Conservation (phyloP, 148 eudicot genomes). For the Nepenthes gracilis region DNA sequence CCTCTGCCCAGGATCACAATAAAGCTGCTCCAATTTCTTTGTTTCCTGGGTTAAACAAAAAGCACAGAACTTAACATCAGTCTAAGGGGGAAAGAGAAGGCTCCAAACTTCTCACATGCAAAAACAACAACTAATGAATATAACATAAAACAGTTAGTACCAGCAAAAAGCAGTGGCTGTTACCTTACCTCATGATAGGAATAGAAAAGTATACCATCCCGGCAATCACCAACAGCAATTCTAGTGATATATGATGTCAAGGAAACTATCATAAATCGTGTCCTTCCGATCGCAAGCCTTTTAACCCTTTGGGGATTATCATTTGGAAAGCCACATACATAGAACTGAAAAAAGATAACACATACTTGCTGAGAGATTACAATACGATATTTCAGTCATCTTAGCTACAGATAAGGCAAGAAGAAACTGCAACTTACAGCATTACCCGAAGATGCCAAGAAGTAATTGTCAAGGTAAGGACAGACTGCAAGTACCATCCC, state of each 20-base stretch:
- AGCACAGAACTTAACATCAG: background rate
- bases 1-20: slow-evolving; percentile 87
- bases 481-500: slow-evolving; percentile 80
- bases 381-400: background rate
- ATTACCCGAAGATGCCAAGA: slow-evolving; percentile 83
- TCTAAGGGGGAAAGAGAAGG: background rate
- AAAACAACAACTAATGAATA: no score
- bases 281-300: slow-evolving; percentile 62
- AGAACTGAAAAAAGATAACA: slow-evolving; percentile 42
- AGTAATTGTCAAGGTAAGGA: slow-evolving; percentile 76
- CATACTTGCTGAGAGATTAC: slow-evolving; percentile 5
- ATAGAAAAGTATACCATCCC: slow-evolving; percentile 86
- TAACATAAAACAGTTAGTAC: background rate
- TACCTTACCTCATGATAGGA: slow-evolving; percentile 62
- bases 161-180: background rate
- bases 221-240: slow-evolving; percentile 96
- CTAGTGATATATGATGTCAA: slow-evolving; percentile 68
- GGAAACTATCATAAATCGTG: slow-evolving; percentile 72
- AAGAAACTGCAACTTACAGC: slow-evolving; percentile 44
- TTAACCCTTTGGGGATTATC: slow-evolving; percentile 62
- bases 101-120: background rate
- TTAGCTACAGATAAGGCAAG: slow-evolving; percentile 2
- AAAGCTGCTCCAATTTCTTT: slow-evolving; percentile 71
- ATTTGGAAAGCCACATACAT: slow-evolving; percentile 74
- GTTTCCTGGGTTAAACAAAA: slow-evolving; percentile 36